A percentile compares a stretch with the other conserved stretches of the same genome.
Evolutionary conservation across 768 basidiomycete genomes (phyloP).

Genomic region (Zangia roseola): DNA sequence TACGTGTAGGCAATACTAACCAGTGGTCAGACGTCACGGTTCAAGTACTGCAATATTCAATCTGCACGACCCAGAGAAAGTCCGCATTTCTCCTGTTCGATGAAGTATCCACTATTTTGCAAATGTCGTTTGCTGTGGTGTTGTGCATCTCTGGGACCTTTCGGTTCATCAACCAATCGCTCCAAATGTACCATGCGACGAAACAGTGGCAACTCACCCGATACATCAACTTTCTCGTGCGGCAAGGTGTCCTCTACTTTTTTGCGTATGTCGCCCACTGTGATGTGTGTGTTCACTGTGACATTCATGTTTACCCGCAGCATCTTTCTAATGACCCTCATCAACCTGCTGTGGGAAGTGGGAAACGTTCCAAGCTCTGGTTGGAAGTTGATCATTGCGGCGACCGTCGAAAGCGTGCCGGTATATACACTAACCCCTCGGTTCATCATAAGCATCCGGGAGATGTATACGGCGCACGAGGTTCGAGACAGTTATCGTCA

Average conservation of each 20-base stretch:
- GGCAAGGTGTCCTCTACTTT: conserved; percentile 1
- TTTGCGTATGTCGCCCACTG: background rate
- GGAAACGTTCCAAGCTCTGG: background rate
- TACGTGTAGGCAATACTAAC: too few relatives aligned
- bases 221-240: background rate
- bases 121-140: background rate
- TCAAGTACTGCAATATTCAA: too few relatives aligned
- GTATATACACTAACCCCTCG: background rate
- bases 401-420: background rate
- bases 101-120: background rate
- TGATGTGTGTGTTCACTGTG: too few relatives aligned
- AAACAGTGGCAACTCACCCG: background rate
- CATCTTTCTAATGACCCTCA: background rate
- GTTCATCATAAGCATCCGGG: background rate
- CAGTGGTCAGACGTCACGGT: too few relatives aligned
- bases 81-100: background rate
- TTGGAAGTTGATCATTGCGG: background rate
- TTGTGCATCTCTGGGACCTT: background rate
- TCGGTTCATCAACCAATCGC: background rate
- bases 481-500: background rate
- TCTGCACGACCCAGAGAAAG: too few relatives aligned
- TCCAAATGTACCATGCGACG: background rate
- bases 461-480: background rate
- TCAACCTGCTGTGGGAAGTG: background rate
- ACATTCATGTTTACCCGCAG: background rate